phyloP scores from a whole-genome alignment of 768 basidiomycete species.

The Lentinula boryana region DNA sequence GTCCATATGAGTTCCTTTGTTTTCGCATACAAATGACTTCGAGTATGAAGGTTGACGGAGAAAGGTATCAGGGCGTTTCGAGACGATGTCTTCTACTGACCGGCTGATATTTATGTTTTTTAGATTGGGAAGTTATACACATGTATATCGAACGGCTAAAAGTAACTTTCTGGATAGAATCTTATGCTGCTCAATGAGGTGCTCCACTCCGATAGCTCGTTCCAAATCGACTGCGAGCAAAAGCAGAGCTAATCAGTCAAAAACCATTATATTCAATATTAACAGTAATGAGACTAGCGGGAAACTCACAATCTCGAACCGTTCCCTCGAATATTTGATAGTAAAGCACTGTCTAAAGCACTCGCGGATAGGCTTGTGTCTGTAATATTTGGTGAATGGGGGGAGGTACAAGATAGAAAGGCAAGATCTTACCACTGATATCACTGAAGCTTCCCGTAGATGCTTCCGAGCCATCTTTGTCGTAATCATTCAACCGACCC shows the following conservation, averaged over 20 bases:
- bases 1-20: not conserved
- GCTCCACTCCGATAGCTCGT: not conserved
- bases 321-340: constrained; percentile 66
- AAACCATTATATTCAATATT: no score
- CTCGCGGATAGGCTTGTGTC: constrained; percentile 75
- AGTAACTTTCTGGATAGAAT: not conserved
- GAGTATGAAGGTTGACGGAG: not conserved
- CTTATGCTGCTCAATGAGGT: not conserved
- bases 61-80: not conserved
- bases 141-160: not conserved
- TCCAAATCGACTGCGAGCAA: not conserved
- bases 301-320: constrained; percentile 32
- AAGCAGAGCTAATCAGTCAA: not conserved
- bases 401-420: not conserved
- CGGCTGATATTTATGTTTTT: not conserved
- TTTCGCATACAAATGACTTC: not conserved
- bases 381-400: constrained; percentile 15
- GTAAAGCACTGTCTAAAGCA: constrained; percentile 72
- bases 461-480: constrained; percentile 67
- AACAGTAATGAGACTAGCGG: not conserved
- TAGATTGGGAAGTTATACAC: not conserved
- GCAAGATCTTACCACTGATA: constrained; percentile 57
- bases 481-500: constrained; percentile 43
- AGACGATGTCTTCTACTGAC: not conserved
- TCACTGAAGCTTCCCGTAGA: constrained; percentile 74